phyloP scores from a whole-genome alignment of 148 eudicot genomes.

The Rhododendron ferrugineum region DNA sequence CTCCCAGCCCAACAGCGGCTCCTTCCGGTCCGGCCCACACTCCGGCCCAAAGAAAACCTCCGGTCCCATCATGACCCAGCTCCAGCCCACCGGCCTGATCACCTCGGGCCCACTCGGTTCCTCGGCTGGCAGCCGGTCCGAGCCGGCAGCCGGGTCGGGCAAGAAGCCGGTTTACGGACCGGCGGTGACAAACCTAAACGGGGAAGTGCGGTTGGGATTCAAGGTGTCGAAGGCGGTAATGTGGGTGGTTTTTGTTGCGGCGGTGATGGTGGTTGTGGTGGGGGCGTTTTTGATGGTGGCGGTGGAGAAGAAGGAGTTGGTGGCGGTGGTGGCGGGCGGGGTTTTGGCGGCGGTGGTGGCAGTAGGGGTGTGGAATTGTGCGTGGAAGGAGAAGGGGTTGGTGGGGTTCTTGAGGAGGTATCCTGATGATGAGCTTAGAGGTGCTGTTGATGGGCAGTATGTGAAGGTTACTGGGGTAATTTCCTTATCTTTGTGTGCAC shows the following conservation, averaged over 20 bases:
- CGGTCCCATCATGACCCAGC: conserved; percentile 37
- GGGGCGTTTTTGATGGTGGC: conserved; percentile 69
- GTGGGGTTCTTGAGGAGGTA: conserved; percentile 43
- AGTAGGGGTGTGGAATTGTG: conserved; percentile 52
- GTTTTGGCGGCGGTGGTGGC: conserved; percentile 39
- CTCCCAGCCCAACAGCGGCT: conserved; percentile 62
- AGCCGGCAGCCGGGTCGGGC: conserved; percentile 18
- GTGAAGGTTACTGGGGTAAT: conserved; percentile 98
- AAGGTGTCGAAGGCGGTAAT: conserved; percentile 59
- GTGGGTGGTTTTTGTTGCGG: conserved; percentile 71
- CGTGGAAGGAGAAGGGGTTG: conserved; percentile 51
- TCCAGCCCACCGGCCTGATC: conserved; percentile 76
- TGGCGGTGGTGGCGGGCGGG: conserved; percentile 52
- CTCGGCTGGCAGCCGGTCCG: conserved; percentile 35
- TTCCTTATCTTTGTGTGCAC: not conserved
- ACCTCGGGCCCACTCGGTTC: conserved; percentile 72
- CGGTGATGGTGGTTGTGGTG: conserved; percentile 67
- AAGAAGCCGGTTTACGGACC: conserved; percentile 58
- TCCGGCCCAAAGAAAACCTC: conserved; percentile 9
- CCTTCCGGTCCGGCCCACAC: conserved; percentile 31
- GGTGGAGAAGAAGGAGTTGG: conserved; percentile 55
- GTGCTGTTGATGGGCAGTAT: conserved; percentile 83
- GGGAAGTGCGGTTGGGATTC: conserved; percentile 48
- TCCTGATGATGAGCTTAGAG: conserved; percentile 80
- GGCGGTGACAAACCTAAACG: conserved; percentile 61